Conservation (phyloP, 164 flowering plant species). For the Protea cynaroides region DNA sequence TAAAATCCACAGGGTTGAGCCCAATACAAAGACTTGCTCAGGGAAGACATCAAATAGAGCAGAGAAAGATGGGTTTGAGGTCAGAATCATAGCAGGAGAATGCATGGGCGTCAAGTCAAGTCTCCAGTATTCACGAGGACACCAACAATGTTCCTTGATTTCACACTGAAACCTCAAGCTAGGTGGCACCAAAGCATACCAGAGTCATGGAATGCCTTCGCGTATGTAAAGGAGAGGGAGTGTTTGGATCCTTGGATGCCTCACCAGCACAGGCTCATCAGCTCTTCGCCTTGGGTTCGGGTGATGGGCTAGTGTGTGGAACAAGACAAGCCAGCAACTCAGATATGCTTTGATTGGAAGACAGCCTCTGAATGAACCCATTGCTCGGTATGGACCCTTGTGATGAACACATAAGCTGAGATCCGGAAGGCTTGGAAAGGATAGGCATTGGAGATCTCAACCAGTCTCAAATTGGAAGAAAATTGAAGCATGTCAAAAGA, state of each 20-base stretch:
- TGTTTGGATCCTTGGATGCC: slow-evolving; percentile 41
- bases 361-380: slow-evolving; percentile 71
- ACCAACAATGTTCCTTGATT: slow-evolving; percentile 84
- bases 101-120: slow-evolving; percentile 57
- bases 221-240: slow-evolving; percentile 74
- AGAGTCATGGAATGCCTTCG: slow-evolving; percentile 67
- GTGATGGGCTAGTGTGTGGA: slow-evolving; percentile 73
- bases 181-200: slow-evolving; percentile 58
- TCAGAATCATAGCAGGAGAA: slow-evolving; percentile 80
- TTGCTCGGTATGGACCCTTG: slow-evolving; percentile 85
- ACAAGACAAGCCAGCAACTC: slow-evolving; percentile 43
- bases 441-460: slow-evolving; percentile 71
- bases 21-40: slow-evolving; percentile 64
- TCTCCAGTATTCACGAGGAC: slow-evolving; percentile 85
- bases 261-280: slow-evolving; percentile 48
- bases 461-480: neutral
- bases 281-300: slow-evolving; percentile 55
- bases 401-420: slow-evolving; percentile 87
- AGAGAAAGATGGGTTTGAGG: slow-evolving; percentile 66
- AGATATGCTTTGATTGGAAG: slow-evolving; percentile 74
- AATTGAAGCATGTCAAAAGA: neutral
- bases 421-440: slow-evolving; percentile 78
- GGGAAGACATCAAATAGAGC: slow-evolving; percentile 48
- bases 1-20: slow-evolving; percentile 59
- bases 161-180: slow-evolving; percentile 55